A percentile compares a stretch with the other conserved stretches of the same genome.
phyloP scores from a whole-genome alignment of 495 filamentous ascomycete genomes.

The Monascus purpureus region DNA sequence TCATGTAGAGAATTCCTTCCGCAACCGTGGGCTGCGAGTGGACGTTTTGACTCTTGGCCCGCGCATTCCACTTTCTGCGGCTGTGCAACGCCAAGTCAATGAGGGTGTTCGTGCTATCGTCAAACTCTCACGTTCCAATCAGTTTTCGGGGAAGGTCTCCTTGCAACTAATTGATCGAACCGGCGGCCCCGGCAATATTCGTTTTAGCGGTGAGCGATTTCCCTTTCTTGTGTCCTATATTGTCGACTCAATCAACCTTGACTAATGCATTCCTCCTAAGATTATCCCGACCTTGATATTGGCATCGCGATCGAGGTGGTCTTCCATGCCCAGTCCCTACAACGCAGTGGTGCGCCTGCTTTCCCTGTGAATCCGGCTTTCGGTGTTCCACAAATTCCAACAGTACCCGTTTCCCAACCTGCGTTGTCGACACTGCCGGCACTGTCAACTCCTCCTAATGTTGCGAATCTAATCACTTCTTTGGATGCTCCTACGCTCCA shows the following conservation, averaged over 20 bases:
- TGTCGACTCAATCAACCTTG: no score
- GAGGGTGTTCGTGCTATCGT: constrained; percentile 83
- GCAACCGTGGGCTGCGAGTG: constrained; percentile 50
- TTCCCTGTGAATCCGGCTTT: constrained; percentile 31
- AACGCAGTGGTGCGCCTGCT: constrained; percentile 26
- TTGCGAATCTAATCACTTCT: constrained; percentile 36
- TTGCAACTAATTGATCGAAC: constrained; percentile 78
- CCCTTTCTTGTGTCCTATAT: not conserved
- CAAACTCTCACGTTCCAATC: constrained; percentile 52
- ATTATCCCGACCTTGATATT: constrained; percentile 73
- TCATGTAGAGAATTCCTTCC: constrained; percentile 68
- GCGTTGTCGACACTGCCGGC: constrained; percentile 17
- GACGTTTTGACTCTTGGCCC: constrained; percentile 66
- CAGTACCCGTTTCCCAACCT: constrained; percentile 21
- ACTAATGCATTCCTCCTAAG: constrained; percentile 16
- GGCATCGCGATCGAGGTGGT: constrained; percentile 67
- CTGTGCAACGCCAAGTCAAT: constrained; percentile 70
- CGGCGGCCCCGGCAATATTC: constrained; percentile 51
- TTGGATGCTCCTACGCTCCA: constrained; percentile 62
- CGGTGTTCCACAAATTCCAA: constrained; percentile 22
- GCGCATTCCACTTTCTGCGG: constrained; percentile 58
- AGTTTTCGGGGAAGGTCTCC: constrained; percentile 55
- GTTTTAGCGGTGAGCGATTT: constrained; percentile 49
- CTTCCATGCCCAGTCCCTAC: constrained; percentile 53
- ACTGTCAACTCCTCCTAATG: constrained; percentile 25